Evolutionary conservation across 2,329 filamentous ascomycete species (phyloP), one percentile per base, ranked within the genome.

Genomic region (Grosmannia clavigera): DNA sequence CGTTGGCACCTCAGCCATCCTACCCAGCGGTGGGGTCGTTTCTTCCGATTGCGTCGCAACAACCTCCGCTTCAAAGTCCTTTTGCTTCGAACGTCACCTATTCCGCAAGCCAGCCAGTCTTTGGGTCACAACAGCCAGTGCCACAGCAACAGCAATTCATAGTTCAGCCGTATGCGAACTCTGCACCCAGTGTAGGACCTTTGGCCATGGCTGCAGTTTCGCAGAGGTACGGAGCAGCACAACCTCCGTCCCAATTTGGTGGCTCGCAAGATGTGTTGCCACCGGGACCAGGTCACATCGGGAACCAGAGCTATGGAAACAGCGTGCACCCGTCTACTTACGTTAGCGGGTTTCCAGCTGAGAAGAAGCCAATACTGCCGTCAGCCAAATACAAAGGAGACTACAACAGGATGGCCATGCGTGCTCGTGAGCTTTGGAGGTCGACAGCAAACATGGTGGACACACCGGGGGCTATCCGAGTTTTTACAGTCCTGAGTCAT

Each of bases 401-500:
- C 64, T 70, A 83, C 9, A 76, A 81, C 55, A 73, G 78, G 54
- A 72, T 88, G 62, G 77, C 78, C 11, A 74, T 72, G 51, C 77
- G 79, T 66, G 80, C 82, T 5, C 78, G 81, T 61, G 80, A 83
- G 29, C 71, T 86, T 43, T 92, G 87, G 86, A 79, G 80, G 63
- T 72, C 75, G 27, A 79, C 85, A 2, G 78, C 77, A 9, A 76
- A 77, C 3, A 74, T 89, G 63, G 81, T 81, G 65, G 79, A 84
- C 57, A 71, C 90, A 19, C 79, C 84, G 16, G 79, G 80, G 48
- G 80, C 79, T 62, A 76, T 88, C 55, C 82, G 83, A 64, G 76
- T 88, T 19, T 81, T 81, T 62, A 78, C 83, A 55, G 75, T 88
- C 11, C 77, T 92, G 51, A 77, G 86, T 67, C 83, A 87, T 68